These are phyloP conservation scores for Coemansia sp. DNA, from an alignment of 192 early-diverging fungal genomes.

Conservation along the genomic window DNA sequence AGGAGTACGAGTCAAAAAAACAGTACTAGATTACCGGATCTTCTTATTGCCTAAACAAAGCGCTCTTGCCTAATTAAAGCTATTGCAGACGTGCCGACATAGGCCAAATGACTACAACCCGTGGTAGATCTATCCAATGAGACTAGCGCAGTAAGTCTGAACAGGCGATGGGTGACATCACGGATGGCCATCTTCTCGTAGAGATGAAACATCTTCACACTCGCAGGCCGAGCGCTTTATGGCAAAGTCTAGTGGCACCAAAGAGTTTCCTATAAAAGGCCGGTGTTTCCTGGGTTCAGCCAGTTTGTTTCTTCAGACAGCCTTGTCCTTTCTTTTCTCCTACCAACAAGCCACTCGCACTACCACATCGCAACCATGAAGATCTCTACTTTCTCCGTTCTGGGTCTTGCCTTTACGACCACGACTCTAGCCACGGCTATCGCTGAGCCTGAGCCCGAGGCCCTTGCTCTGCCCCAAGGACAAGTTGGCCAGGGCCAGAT, in stretches of 20 bases:
- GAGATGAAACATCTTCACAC: not conserved
- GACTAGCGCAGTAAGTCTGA: not conserved
- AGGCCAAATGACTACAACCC: not conserved
- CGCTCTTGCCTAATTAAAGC: too few species aligned
- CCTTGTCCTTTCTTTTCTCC: not conserved
- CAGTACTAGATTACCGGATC: too few species aligned
- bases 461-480: not conserved
- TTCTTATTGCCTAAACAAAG: too few species aligned
- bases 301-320: constrained; percentile 1
- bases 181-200: not conserved
- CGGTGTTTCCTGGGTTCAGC: not conserved
- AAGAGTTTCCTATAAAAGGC: not conserved
- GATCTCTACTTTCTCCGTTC: not conserved
- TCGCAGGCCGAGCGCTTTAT: not conserved
- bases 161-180: not conserved
- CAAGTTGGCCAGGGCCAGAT: not conserved
- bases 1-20: too few species aligned
- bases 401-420: not conserved
- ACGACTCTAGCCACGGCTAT: not conserved
- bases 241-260: not conserved
- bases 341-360: not conserved
- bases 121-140: not conserved
- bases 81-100: too few species aligned
- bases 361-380: not conserved
- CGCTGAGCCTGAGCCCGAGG: not conserved